These are phyloP conservation scores for Luzula sylvatica DNA, from an alignment of 176 grass and related monocot species.

Conservation along the genomic window DNA sequence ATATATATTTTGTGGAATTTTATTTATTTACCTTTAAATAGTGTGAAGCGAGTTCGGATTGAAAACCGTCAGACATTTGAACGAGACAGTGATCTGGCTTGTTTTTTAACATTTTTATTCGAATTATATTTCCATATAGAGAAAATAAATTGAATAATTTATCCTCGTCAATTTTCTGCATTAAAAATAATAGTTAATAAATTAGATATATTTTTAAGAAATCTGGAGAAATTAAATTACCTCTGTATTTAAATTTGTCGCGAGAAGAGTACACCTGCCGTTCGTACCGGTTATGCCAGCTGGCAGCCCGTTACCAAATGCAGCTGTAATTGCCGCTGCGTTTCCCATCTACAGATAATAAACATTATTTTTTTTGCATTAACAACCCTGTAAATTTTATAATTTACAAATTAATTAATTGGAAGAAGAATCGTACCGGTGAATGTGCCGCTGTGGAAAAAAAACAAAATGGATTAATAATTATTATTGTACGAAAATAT, in stretches of 20 bases:
- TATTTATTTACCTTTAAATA: conserved; percentile 31
- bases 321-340: conserved; percentile 35
- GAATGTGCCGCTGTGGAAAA: conserved; percentile 22
- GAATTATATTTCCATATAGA: conserved; percentile 39
- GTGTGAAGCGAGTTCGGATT: conserved; percentile 45
- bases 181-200: too few species aligned
- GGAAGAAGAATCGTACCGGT: conserved; percentile 15
- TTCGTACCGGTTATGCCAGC: conserved; percentile 45
- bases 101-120: conserved; percentile 40
- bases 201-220: too few species aligned
- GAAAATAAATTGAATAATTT: conserved; percentile 51
- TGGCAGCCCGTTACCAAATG: conserved; percentile 39
- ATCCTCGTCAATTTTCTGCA: conserved; percentile 48
- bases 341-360: conserved; percentile 37
- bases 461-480: not conserved
- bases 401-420: not conserved
- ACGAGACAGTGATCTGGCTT: conserved; percentile 50
- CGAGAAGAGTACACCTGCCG: conserved; percentile 52
- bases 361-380: not conserved
- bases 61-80: conserved; percentile 46
- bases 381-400: not conserved
- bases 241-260: conserved; percentile 40
- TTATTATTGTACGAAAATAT: not conserved
- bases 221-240: conserved; percentile 29
- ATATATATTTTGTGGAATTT: not conserved